Evolutionary conservation across 768 basidiomycete species (phyloP).

Genomic region (Suillus tomentosus): DNA sequence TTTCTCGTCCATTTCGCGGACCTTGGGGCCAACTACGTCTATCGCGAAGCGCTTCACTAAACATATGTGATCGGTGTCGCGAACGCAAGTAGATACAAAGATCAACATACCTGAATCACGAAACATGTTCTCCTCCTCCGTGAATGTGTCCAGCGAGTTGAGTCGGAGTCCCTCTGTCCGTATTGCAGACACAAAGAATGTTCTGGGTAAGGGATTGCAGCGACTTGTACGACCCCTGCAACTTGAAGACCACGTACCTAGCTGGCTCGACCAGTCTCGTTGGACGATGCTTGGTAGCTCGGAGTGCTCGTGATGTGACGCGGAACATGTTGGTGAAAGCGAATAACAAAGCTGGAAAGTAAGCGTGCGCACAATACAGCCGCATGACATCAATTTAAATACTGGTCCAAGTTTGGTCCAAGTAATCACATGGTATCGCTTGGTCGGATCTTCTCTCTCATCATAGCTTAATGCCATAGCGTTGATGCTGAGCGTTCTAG

Average conservation of each 20-base stretch:
- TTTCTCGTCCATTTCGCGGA: conserved; percentile 97
- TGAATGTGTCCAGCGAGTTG: conserved; percentile 78
- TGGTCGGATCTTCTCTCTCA: background rate
- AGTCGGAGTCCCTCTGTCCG: conserved; percentile 34
- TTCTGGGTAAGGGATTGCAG: conserved; percentile 13
- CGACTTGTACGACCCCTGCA: background rate
- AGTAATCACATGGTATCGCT: background rate
- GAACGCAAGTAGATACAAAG: background rate
- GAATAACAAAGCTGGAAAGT: background rate
- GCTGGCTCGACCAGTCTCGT: background rate
- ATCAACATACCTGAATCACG: conserved; percentile 76
- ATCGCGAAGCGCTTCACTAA: conserved; percentile 85
- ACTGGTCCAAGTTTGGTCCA: background rate
- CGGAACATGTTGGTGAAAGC: conserved; percentile 27
- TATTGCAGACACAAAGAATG: conserved; percentile 27
- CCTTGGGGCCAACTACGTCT: conserved; percentile 88
- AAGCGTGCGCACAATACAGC: background rate
- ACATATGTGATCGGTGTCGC: conserved; percentile 7
- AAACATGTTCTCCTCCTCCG: conserved; percentile 94
- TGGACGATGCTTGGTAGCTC: conserved; percentile 11
- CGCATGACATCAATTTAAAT: background rate
- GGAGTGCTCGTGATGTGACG: conserved; percentile 19
- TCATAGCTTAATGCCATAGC: no score
- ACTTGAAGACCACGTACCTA: background rate
- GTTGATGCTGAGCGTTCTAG: no score